Evolutionary conservation across 805 yeast species (phyloP), one percentile per base, ranked within the genome.

Genomic region (Pichia nakasei): DNA sequence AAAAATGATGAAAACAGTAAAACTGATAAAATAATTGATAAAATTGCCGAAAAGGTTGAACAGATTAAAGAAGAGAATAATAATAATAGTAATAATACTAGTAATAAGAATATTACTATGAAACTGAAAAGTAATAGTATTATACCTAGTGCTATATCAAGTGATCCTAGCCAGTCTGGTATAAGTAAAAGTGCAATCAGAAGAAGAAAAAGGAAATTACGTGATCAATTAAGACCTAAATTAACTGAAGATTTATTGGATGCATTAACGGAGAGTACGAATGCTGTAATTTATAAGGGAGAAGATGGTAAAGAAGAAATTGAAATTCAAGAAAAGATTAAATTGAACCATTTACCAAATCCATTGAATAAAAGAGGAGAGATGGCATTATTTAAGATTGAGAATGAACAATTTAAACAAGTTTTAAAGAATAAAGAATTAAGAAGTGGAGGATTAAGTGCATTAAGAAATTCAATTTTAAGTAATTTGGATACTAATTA

Each of bases 131-230:
- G 41, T 27, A 46, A 35, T 36, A 35, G 45, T 22, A 20, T 37
- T 12, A 26, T 22, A 20, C 22, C 12, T 15, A 42, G 32, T 17
- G 20, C 35, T 18, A 22, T 19, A 17, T n/a, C 7, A 4, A 39
- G 37, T 56, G 69, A 45, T 54, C 68, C 54, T 54, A 46, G 48
- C 3, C 55, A 57, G 38, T 66, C 68, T 17, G 74, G 75, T 20
- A 69, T 84, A 36, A 79, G 87, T 19, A 84, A 83, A 57, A 78
- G 86, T 6, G 67, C 87, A 0, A 48, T 72, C 3, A 71, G 86
- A 56, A 70, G 81, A 59, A 71, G 86, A 51, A 80, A 80, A 53
- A 76, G 85, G 50, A 68, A 75, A 50, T 67, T 70, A 39, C 75
- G 73, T 52, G 83, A 82, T 45, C 76, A 80, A 51, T 64, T 85